Base-by-base conservation (phyloP, 2,329 filamentous ascomycete genomes). In the Rutstroemia sp. region DNA sequence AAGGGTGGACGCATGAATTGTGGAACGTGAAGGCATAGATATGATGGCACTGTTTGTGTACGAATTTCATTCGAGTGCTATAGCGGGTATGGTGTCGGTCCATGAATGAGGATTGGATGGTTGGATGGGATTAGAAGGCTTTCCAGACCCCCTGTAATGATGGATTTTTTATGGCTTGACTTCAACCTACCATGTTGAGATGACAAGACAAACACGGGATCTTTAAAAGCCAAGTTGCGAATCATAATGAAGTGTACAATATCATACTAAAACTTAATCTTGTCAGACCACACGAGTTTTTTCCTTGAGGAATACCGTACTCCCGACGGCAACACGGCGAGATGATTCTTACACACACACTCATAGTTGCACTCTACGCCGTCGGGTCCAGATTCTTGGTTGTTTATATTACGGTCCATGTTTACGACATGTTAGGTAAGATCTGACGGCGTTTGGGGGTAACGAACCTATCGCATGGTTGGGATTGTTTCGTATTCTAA, bases 1-100 rank as follows among this genome's bases (percentile, higher is more conserved):
- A 78, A 70, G 83, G 83, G 25, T 85, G 82, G 82, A 80, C 79
- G 54, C 74, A 80, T 54, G 81, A 86, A 61, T 64, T 86, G 48
- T 86, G 83, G 83, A 68, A 60, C 39, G 64, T 70, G 10, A 67
- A 63, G 51, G 38, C 51, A 25, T 65, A 60, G 53, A 39, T 21
- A 44, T 47, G 51, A 48, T 16, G n/a, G 37, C 19, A 39, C 39
- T n/a, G 47, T 48, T 19, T 45, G 9, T 23, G 19, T 45, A 14
- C 17, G 48, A 16, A 17, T 41, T 17, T 48, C n/a, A 34, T 49
- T 38, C 10, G 42, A 48, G 42, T 14, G 25, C 23, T 42, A 21
- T 42, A 21, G 42, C 12, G 37, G 21, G n/a, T 19, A 39, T 30
- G 30, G 23, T 25, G 30, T 7, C 25, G 21, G 51, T 19, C 12